Evolutionary conservation across 768 basidiomycete genomes (phyloP).

Genomic region (Solioccasus polychromus): DNA sequence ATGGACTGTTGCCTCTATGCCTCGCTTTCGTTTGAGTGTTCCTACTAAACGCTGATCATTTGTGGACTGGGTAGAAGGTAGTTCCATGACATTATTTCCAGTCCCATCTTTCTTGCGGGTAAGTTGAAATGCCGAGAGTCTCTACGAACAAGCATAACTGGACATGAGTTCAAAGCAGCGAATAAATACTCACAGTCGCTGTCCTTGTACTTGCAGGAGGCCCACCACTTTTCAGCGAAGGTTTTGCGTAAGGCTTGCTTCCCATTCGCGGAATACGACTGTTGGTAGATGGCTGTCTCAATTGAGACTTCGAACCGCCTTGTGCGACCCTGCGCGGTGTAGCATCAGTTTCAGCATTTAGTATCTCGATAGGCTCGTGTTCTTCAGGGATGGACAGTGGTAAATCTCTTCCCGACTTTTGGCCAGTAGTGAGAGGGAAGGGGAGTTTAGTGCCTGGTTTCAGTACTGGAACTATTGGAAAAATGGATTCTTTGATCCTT

Average conservation of each 20-base stretch:
- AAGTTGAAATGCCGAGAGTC: constrained; percentile 8
- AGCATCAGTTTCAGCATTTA: constrained; percentile 10
- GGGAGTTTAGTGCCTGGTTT: constrained; percentile 22
- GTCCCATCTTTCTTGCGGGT: constrained; percentile 7
- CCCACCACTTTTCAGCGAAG: constrained; percentile 14
- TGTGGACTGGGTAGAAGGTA: constrained; percentile 3
- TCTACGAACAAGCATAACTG: constrained; percentile 5
- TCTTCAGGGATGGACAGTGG: constrained; percentile 37
- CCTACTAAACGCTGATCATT: constrained; percentile 10
- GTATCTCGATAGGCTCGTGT: constrained; percentile 8
- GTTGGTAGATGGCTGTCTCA: constrained; percentile 45
- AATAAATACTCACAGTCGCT: constrained; percentile 18
- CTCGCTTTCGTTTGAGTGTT: constrained; percentile 34
- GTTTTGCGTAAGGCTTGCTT: constrained; percentile 56
- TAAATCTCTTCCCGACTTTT: constrained; percentile 16
- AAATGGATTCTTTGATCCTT: constrained; percentile 19
- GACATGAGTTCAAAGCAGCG: background rate
- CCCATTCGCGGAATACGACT: constrained; percentile 64
- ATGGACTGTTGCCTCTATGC: constrained; percentile 12
- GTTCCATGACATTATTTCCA: constrained; percentile 11
- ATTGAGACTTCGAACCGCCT: constrained; percentile 37
- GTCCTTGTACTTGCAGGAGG: constrained; percentile 4
- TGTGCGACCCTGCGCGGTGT: constrained; percentile 17
- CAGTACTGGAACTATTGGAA: constrained; percentile 13
- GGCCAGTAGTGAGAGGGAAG: constrained; percentile 25